These are phyloP conservation scores for Globisporangium rhizosaccharum DNA, from an alignment of 352 stramenopile genomes.

Conservation along the genomic window DNA sequence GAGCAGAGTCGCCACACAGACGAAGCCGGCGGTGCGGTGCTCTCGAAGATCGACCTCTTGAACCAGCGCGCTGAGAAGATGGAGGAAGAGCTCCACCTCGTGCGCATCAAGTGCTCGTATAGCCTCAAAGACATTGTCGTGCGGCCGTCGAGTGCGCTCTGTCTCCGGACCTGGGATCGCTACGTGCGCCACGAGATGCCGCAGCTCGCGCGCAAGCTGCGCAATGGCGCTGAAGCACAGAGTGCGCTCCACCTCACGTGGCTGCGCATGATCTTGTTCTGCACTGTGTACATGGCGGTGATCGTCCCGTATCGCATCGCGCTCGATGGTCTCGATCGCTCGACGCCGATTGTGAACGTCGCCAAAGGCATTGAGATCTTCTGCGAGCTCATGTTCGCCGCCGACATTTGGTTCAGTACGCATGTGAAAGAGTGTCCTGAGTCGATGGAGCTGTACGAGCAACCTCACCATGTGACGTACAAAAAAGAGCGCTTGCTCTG, in stretches of 20 bases:
- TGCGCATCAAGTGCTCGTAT: constrained; percentile 14
- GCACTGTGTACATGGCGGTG: constrained; percentile 34
- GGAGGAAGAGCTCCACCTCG: constrained; percentile 26
- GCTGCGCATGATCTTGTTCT: constrained; percentile 26
- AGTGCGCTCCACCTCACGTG: constrained; percentile 36
- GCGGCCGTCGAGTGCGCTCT: constrained; percentile 1
- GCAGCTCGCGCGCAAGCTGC: constrained; percentile 10
- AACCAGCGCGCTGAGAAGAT: constrained; percentile 23
- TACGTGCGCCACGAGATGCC: neutral
- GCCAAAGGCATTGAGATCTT: constrained; percentile 21
- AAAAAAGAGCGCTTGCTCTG: constrained; percentile 37
- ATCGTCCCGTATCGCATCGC: constrained; percentile 50
- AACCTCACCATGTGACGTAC: constrained; percentile 29
- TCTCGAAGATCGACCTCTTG: constrained; percentile 20
- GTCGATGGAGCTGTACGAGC: constrained; percentile 53
- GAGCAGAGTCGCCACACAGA: constrained; percentile 17
- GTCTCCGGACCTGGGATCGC: neutral
- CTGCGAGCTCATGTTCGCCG: constrained; percentile 39
- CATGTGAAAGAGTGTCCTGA: constrained; percentile 24
- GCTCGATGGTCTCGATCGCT: constrained; percentile 27
- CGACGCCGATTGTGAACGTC: constrained; percentile 7
- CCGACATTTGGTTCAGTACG: constrained; percentile 52
- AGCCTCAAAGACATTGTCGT: constrained; percentile 1
- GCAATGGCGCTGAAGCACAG: constrained; percentile 30
- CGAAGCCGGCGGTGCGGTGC: constrained; percentile 15